Conservation (phyloP, 78 protist species). For the Pigoraptor vietnamica region DNA sequence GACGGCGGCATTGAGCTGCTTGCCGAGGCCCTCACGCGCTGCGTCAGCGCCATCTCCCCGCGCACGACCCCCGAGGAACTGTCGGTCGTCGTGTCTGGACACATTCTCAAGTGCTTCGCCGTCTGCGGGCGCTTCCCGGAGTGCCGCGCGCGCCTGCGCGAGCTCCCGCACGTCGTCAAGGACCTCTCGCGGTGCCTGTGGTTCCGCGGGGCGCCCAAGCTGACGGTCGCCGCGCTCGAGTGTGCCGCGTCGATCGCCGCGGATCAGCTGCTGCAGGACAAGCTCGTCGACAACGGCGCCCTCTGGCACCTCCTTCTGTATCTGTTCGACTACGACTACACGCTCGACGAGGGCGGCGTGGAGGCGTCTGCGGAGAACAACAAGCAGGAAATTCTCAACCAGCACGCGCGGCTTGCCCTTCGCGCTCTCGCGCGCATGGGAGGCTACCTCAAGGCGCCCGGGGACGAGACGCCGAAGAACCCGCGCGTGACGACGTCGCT, state of each 20-base stretch:
- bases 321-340: slow-evolving; percentile 64
- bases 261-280: slow-evolving; percentile 15
- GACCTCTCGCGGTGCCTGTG: slow-evolving; percentile 21
- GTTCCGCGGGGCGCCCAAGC: not conserved
- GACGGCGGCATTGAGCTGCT: slow-evolving; percentile 63
- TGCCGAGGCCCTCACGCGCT: slow-evolving; percentile 16
- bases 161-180: not conserved
- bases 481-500: not conserved
- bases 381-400: slow-evolving; percentile 41
- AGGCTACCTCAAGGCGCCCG: not conserved
- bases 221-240: slow-evolving; percentile 24
- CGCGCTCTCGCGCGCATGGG: slow-evolving; percentile 20
- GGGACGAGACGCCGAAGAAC: not conserved
- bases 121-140: slow-evolving; percentile 24
- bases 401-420: slow-evolving; percentile 28
- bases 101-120: slow-evolving; percentile 18
- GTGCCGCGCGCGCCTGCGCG: slow-evolving; percentile 2
- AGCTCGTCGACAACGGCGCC: slow-evolving; percentile 37
- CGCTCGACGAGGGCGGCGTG: slow-evolving; percentile 57
- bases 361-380: slow-evolving; percentile 28
- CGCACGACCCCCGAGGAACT: not conserved
- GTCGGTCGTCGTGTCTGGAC: not conserved
- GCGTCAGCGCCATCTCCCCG: not conserved
- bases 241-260: not conserved
- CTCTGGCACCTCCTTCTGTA: slow-evolving; percentile 47